Conservation (phyloP, 163 green algal genomes). For the Scenedesmus sp. region DNA sequence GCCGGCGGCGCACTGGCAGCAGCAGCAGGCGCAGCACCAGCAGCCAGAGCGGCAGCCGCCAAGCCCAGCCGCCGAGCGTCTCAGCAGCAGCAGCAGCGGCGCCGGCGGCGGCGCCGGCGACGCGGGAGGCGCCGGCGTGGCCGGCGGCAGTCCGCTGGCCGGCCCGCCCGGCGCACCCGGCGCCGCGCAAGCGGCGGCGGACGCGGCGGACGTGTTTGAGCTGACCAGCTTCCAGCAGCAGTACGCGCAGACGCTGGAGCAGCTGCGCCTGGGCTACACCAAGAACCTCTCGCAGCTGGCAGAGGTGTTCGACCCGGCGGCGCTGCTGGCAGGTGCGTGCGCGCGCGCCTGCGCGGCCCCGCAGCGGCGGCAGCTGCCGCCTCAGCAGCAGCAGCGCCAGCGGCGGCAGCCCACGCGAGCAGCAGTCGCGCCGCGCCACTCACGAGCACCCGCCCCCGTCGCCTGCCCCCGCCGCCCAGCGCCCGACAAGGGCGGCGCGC, state of each 20-base stretch:
- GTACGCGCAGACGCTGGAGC: slow-evolving; percentile 15
- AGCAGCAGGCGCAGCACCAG: slow-evolving; percentile 14
- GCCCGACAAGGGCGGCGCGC: slow-evolving; percentile 33
- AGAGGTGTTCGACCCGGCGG: slow-evolving; percentile 26
- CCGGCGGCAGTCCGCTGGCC: no score
- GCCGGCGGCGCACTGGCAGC: not conserved
- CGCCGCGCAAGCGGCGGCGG: no score
- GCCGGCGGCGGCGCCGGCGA: no score
- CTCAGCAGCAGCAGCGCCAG: no score
- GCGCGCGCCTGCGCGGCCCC: no score
- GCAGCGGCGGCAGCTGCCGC: no score
- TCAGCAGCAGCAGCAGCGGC: slow-evolving; percentile 17
- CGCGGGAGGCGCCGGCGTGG: no score
- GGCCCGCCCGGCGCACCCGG: no score
- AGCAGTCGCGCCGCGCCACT: no score
- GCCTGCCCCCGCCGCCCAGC: not conserved
- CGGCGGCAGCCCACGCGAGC: no score
- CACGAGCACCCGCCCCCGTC: not conserved
- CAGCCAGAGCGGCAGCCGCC: not conserved
- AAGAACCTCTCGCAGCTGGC: slow-evolving; percentile 30
- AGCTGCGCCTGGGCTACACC: not conserved
- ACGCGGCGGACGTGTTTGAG: no score
- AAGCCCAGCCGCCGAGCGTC: no score
- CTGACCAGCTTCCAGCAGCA: slow-evolving; percentile 33
- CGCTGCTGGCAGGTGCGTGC: slow-evolving; percentile 29